Conservation (phyloP, 192 early-diverging fungal genomes). For the Thoreauomyces humboldtii region DNA sequence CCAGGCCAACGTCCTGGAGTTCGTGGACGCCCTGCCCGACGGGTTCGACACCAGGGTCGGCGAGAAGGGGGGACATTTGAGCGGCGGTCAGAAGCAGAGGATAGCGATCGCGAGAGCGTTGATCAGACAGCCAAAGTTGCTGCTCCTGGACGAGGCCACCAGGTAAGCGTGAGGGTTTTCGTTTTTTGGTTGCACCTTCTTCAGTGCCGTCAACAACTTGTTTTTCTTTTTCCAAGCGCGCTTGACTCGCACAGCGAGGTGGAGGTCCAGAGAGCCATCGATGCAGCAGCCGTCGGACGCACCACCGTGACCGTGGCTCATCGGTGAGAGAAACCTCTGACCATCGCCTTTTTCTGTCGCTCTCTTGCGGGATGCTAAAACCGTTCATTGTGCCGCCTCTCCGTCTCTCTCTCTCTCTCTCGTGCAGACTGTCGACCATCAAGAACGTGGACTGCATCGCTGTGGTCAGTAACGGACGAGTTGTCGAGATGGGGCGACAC, state of each 20-base stretch:
- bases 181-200: no score
- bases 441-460: conserved; percentile 72
- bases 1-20: conserved; percentile 30
- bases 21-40: conserved; percentile 21
- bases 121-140: conserved; percentile 78
- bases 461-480: conserved; percentile 61
- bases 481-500: conserved; percentile 70
- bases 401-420: conserved; percentile 38
- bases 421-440: conserved; percentile 75
- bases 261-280: conserved; percentile 19
- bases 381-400: no score
- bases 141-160: conserved; percentile 88
- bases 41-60: conserved; percentile 35
- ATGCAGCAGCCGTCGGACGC: no score
- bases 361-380: no score
- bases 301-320: conserved; percentile 47
- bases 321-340: no score
- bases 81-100: conserved; percentile 45
- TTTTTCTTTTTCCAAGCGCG: no score
- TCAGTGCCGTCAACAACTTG: no score
- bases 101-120: conserved; percentile 74
- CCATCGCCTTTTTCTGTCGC: no score
- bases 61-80: conserved; percentile 22
- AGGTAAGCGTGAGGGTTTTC: no score
- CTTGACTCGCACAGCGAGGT: conserved; percentile 18